Evolutionary conservation across 2,329 filamentous ascomycete species (phyloP).

Genomic region (Nothomitra cinnamomea): DNA sequence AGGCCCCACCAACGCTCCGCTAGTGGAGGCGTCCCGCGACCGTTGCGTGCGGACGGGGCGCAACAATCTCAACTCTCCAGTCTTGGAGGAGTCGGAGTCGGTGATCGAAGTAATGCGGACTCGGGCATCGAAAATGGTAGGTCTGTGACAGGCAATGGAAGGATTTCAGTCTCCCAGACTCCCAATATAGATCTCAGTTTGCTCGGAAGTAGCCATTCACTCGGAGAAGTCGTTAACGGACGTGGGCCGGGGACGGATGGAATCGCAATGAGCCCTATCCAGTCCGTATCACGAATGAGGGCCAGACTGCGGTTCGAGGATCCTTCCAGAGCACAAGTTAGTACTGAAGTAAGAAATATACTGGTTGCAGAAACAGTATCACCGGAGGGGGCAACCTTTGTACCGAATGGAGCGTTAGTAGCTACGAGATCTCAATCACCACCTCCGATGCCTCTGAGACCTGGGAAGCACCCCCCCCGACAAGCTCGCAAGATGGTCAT

Average conservation of each 20-base stretch:
- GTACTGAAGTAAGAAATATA: background rate
- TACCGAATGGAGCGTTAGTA: too few species aligned
- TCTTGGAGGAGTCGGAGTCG: background rate
- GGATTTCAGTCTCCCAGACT: background rate
- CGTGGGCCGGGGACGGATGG: background rate
- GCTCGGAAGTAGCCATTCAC: background rate
- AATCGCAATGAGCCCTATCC: background rate
- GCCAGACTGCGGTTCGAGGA: background rate
- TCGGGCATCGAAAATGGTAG: background rate
- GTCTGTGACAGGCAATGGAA: background rate
- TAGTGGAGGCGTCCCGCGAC: conserved; percentile 9
- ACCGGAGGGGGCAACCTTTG: background rate
- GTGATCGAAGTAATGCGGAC: background rate
- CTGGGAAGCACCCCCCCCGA: background rate
- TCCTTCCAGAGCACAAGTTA: background rate
- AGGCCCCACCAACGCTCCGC: conserved; percentile 15
- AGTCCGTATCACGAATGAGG: background rate
- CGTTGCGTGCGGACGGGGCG: background rate
- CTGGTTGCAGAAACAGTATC: background rate
- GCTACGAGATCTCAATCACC: conserved; percentile 1
- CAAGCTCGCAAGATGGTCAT: background rate
- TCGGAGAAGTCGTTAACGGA: background rate
- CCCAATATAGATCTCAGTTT: background rate
- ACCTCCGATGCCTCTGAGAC: conserved; percentile 5
- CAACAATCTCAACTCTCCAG: background rate